phyloP scores from a whole-genome alignment of 139 green algal genomes.

The Chlamydomonas applanata region DNA sequence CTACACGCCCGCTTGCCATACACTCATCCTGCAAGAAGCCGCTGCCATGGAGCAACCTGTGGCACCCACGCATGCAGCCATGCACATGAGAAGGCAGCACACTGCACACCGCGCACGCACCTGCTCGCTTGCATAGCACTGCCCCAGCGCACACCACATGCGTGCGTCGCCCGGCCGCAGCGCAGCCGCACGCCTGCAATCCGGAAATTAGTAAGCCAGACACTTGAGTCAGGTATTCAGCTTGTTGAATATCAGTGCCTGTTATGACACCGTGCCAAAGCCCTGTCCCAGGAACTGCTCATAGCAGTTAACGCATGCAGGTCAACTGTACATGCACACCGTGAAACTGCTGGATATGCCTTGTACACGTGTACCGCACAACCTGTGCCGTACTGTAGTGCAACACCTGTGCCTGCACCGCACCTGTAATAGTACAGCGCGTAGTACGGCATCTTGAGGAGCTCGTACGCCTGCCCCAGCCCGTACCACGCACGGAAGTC shows the following conservation, averaged over 20 bases:
- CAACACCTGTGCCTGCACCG: too few species aligned
- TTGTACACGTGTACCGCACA: too few species aligned
- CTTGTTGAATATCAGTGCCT: too few species aligned
- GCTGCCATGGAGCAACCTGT: background rate
- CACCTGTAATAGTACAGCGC: constrained; percentile 60
- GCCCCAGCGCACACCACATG: constrained; percentile 97
- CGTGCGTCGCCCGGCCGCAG: constrained; percentile 84
- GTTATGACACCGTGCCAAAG: too few species aligned
- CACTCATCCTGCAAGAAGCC: background rate
- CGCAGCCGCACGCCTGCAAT: constrained; percentile 63
- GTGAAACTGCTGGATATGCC: too few species aligned
- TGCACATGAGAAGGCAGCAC: background rate
- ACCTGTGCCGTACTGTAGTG: too few species aligned
- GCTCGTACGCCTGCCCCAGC: constrained; percentile 95
- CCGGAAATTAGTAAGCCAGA: too few species aligned
- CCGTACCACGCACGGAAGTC: constrained; percentile 91
- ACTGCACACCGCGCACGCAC: constrained; percentile 21
- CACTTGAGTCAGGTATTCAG: too few species aligned
- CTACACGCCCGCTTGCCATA: background rate
- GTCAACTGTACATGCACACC: too few species aligned
- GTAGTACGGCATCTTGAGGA: constrained; percentile 73
- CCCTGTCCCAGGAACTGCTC: too few species aligned
- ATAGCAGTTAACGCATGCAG: too few species aligned
- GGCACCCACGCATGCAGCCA: background rate
- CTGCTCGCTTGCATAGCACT: constrained; percentile 82